These are phyloP conservation scores for Talaromyces verruculosus DNA, from an alignment of 2,329 filamentous ascomycete genomes.

Conservation along the genomic window DNA sequence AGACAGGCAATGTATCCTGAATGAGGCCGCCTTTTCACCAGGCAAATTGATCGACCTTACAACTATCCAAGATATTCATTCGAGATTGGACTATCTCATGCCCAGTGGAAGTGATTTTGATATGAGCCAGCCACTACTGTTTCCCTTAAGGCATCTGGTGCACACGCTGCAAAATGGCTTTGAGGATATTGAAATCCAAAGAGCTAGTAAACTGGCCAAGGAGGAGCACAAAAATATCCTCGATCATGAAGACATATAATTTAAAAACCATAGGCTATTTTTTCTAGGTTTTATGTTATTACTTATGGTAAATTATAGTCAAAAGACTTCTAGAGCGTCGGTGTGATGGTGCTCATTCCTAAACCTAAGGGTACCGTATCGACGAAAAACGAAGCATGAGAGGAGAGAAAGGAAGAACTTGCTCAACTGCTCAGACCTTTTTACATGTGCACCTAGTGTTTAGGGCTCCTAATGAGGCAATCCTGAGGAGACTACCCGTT, in stretches of 20 bases:
- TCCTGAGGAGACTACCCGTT: neutral
- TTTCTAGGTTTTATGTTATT: neutral
- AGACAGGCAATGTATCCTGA: neutral
- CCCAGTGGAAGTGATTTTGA: conserved; percentile 5
- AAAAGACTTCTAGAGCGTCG: no score
- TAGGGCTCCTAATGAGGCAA: neutral
- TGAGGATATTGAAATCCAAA: conserved; percentile 10
- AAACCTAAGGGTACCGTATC: no score
- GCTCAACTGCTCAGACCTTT: neutral
- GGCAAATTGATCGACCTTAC: neutral
- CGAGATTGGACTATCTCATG: conserved; percentile 15
- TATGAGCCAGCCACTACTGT: conserved; percentile 4
- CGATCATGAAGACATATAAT: neutral
- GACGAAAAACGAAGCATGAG: neutral
- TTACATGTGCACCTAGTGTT: neutral
- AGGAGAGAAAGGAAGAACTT: no score
- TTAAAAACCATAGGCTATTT: neutral
- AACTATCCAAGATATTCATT: neutral
- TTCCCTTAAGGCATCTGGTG: conserved; percentile 12
- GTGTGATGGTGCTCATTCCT: no score
- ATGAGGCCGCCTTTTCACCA: neutral
- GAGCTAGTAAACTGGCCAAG: conserved; percentile 7
- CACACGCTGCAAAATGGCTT: conserved; percentile 15
- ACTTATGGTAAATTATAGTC: neutral
- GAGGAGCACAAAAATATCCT: neutral